Base-by-base conservation (phyloP, 257 asterid genomes). In the Echites panduratus region DNA sequence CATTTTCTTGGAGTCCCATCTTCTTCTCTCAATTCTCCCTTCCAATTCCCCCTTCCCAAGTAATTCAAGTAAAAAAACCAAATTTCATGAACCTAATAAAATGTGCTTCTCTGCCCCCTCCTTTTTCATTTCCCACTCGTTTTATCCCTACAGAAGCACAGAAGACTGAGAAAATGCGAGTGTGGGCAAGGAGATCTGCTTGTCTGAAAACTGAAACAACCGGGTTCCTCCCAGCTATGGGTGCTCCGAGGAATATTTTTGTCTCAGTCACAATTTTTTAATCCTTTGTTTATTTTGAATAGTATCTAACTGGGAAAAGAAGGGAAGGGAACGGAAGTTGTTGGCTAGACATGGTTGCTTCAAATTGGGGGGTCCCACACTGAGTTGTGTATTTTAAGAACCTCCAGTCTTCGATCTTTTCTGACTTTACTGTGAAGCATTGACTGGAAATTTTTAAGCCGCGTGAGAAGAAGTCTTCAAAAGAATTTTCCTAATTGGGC, bases 1-100 rank as follows among this genome's bases (percentile, higher is more conserved):
- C 69, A 41, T 66, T 66, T 66, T 66, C 56, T 11, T 26, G 71
- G 71, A 66, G 45, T 10, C 70, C 70, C 50, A 40, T 20, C 27
- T 14, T 66, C 29, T n/a, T 1, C 27, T 35, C n/a, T n/a, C n/a
- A n/a, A n/a, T 20, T 2, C 52, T 24, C 24, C n/a, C 20, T 59
- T 47, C 66, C 14, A 59, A 59, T 10, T 43, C n/a, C 19, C 19
- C 47, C 47, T 43, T 8, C 47, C 8, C 47, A 43, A 43, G 3
- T 50, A 4, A 17, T 16, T 50, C 22, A 17, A 53, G 27, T 19
- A n/a, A n/a, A 53, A 53, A 53, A 53, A 53, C 26, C 26, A 56
- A 10, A 24, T 8, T 43, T 22, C 63, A 56, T 22, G 32, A 56
- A 56, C 26, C 63, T 9, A 56, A 9, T 8, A 27, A 22, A 24